A percentile compares a stretch with the other conserved stretches of the same genome.
phyloP scores from a whole-genome alignment of 2,329 filamentous ascomycete species.

The Thermochaetoides dissita region DNA sequence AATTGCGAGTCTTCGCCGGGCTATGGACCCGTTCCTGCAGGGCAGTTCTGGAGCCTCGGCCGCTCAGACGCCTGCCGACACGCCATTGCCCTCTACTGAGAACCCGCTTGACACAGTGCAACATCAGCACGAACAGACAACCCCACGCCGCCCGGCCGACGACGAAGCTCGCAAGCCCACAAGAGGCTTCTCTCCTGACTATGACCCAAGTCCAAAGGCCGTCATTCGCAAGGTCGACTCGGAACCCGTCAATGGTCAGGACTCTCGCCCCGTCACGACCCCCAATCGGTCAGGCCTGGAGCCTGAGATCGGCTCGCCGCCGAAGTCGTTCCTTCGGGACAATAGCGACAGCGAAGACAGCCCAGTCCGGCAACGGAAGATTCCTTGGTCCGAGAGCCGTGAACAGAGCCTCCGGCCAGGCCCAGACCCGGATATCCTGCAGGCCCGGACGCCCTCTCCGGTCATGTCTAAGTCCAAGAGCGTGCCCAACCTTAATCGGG shows the following conservation, averaged over 20 bases:
- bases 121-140: not conserved
- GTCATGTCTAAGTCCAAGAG: slow-evolving; percentile 17
- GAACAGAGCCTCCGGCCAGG: slow-evolving; percentile 9
- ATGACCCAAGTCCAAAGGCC: slow-evolving; percentile 57
- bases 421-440: slow-evolving; percentile 3
- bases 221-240: slow-evolving; percentile 51
- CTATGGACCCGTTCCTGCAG: slow-evolving; percentile 72
- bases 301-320: slow-evolving; percentile 18
- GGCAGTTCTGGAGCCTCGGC: slow-evolving; percentile 18
- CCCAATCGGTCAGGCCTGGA: slow-evolving; percentile 23
- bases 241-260: slow-evolving; percentile 2
- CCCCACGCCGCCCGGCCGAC: not conserved
- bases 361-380: slow-evolving; percentile 14
- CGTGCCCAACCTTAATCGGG: slow-evolving; percentile 14
- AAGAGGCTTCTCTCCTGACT: slow-evolving; percentile 60
- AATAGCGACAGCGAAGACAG: slow-evolving; percentile 37
- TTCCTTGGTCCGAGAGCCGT: slow-evolving; percentile 5
- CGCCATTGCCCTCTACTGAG: slow-evolving; percentile 9
- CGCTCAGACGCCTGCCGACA: slow-evolving; percentile 13
- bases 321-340: slow-evolving; percentile 37
- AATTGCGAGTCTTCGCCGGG: slow-evolving; percentile 67
- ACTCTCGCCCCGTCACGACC: slow-evolving; percentile 17
- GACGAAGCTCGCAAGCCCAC: slow-evolving; percentile 20
- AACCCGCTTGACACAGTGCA: not conserved
- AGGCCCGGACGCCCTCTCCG: slow-evolving; percentile 13